Evolutionary conservation across 805 yeast genomes (phyloP), one percentile per base, ranked within the genome.

Genomic region (Yamadazyma scolyti): DNA sequence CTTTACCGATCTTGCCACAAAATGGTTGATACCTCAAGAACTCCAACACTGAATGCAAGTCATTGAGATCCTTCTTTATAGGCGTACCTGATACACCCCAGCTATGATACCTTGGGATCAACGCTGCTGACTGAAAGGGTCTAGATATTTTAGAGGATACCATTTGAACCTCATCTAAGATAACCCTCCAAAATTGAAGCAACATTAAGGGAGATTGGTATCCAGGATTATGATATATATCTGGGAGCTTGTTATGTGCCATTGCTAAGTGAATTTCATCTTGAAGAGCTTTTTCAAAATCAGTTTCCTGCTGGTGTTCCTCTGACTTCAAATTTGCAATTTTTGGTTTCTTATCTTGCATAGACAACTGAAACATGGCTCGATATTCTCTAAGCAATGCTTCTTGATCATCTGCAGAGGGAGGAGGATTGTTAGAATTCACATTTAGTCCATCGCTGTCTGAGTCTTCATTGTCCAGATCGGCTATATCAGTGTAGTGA

Each of bases 41-140:
- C 9, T 75, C 70, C 20, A 89, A 50, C 4, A 87, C 67, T 0
- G 95, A 82, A 25, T 73, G 76, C 28, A 89, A 64, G 54, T 90
- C 96, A 19, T 66, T 53, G 24, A 83, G 56, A 23, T 75, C 69
- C 39, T 73, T 73, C 42, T 79, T 77, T 10, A 88, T 81, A 0
- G 97, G 95, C 0, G 98, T 93, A 5, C 98, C 98, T 1, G 96
- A 85, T 1, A 89, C 96, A 10, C 95, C 97, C 97, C 97, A 93
- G 0, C 96, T 78, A 58, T 93, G 97, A 27, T 77, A 73, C 31
- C 96, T 67, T 4, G 96, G 90, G 16, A 93, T 74, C 21, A 84
- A 60, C 2, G 83, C 66, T 0, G 96, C 87, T 34, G 88, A 84
- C 34, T 74, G 77, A 13, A 95, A 87, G 2, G 93, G 86, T 31